Evolutionary conservation across 2,329 filamentous ascomycete species (phyloP).

Genomic region (Pestalotiopsis sp.): DNA sequence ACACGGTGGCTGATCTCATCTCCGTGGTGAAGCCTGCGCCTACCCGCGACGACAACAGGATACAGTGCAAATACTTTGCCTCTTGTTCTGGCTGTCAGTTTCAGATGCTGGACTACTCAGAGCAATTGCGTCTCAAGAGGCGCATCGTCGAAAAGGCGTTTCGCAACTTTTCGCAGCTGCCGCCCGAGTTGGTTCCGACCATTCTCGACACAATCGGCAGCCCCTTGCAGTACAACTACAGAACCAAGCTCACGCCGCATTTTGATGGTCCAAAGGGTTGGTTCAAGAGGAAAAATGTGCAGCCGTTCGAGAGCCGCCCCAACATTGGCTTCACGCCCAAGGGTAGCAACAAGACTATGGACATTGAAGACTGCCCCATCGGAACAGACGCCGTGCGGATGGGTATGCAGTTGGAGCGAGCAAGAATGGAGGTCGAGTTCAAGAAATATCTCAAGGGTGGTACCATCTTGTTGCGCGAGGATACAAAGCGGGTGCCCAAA

Average conservation of each 20-base stretch:
- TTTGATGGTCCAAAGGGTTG: constrained; percentile 77
- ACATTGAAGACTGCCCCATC: constrained; percentile 97
- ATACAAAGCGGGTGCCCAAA: constrained; percentile 69
- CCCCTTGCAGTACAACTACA: constrained; percentile 88
- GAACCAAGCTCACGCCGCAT: constrained; percentile 96
- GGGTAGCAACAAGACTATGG: constrained; percentile 76
- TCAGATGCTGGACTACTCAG: constrained; percentile 90
- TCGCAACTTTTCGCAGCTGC: constrained; percentile 84
- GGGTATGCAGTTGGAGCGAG: constrained; percentile 80
- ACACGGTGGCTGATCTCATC: constrained; percentile 82
- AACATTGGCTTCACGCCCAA: constrained; percentile 91
- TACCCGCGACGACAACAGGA: constrained; percentile 74
- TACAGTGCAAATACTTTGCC: constrained; percentile 85
- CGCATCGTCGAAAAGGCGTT: constrained; percentile 90
- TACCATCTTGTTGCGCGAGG: constrained; percentile 87
- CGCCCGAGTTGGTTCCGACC: constrained; percentile 72
- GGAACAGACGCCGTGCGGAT: constrained; percentile 82
- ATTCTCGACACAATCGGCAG: constrained; percentile 87
- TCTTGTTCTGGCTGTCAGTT: constrained; percentile 93
- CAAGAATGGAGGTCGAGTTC: constrained; percentile 72
- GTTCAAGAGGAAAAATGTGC: constrained; percentile 46
- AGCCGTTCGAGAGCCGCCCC: constrained; percentile 65
- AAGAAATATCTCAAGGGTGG: constrained; percentile 77
- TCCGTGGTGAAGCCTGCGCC: constrained; percentile 74
- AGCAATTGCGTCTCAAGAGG: constrained; percentile 84